Base-by-base conservation (phyloP, 345 rosid species). In the Sapria himalayana region DNA sequence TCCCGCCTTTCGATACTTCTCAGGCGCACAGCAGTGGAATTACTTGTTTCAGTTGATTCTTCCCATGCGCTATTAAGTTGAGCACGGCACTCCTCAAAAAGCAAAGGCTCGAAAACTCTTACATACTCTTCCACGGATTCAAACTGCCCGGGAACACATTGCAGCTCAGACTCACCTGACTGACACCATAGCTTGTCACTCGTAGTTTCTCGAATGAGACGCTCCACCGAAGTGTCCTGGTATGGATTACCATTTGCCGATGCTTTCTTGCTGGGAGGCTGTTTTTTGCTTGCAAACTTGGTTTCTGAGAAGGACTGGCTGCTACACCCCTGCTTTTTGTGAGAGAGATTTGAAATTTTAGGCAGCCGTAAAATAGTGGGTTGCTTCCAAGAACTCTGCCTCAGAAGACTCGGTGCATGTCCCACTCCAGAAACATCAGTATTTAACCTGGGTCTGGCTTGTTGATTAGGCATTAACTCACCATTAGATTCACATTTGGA, bases 161-260 rank as follows among this genome's bases (percentile, higher is more conserved):
- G 92, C 41, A 89, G 84, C 25, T 84, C 95, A 47, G 86, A 61
- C 44, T 84, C 98, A 69, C 76, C 95, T 79, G 73, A 40, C 22
- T 65, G 81, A 60, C 71, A 81, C 99, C 99, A 91, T 57, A 84
- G 72, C 57, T 79, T 91, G 57, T 80, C 79, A 52, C 65, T 80
- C 25, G 95, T 91, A 65, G 84, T 93, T 63, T 91, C 99, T 49
- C 99, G 64, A 63, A 91, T 77, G 22, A 91, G 81, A 38, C 99
- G 95, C 56, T 91, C 99, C 54, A 91, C 99, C n/a, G 99, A 91
- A 16, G 99, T 71, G 62, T 91, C 99, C 49, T 74, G 95, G 59
- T 84, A 84, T 13, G 71, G 53, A 35, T 43, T 49, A 54, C 59
- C 53, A 38, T 40, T 57, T 25, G 49, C 44, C 20, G 49, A 49